phyloP scores from a whole-genome alignment of 2,329 filamentous ascomycete genomes.

The Coniochaeta sp. region DNA sequence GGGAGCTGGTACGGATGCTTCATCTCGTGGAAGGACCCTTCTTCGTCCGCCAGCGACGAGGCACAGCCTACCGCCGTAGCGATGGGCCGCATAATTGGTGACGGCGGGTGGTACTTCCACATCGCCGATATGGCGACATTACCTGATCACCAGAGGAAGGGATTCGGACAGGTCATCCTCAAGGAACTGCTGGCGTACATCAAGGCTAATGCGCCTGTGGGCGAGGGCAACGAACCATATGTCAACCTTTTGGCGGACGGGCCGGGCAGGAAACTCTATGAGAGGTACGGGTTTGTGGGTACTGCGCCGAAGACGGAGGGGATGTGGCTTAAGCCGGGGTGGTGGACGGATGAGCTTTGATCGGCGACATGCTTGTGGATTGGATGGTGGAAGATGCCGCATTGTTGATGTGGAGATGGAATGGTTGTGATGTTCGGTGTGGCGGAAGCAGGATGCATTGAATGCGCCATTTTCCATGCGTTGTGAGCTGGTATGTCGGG shows the following conservation, averaged over 20 bases:
- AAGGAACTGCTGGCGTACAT: conserved; percentile 33
- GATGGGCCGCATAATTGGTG: conserved; percentile 44
- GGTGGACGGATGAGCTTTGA: not conserved
- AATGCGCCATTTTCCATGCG: no score
- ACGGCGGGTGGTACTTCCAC: conserved; percentile 44
- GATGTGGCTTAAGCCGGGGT: conserved; percentile 18
- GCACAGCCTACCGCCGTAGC: conserved; percentile 23
- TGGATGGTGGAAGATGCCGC: not conserved
- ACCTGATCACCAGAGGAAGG: conserved; percentile 38
- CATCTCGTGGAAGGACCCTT: conserved; percentile 18
- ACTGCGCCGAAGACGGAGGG: conserved; percentile 28
- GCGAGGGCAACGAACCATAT: conserved; percentile 24
- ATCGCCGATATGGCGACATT: conserved; percentile 44
- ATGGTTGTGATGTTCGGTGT: no score
- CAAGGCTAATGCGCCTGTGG: conserved; percentile 26
- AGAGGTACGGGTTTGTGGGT: conserved; percentile 35
- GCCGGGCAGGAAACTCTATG: conserved; percentile 35
- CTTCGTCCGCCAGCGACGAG: not conserved
- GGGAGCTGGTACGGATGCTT: conserved; percentile 37
- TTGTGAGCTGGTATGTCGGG: no score
- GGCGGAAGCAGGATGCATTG: no score
- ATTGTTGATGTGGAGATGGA: no score
- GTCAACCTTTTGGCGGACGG: conserved; percentile 38
- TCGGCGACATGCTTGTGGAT: not conserved
- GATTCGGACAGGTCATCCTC: conserved; percentile 37